Percentiles rank a stretch among this genome's conserved stretches.
These are phyloP conservation scores for Trypanosoma boissoni DNA, from an alignment of 208 protist species.

Conservation along the genomic window DNA sequence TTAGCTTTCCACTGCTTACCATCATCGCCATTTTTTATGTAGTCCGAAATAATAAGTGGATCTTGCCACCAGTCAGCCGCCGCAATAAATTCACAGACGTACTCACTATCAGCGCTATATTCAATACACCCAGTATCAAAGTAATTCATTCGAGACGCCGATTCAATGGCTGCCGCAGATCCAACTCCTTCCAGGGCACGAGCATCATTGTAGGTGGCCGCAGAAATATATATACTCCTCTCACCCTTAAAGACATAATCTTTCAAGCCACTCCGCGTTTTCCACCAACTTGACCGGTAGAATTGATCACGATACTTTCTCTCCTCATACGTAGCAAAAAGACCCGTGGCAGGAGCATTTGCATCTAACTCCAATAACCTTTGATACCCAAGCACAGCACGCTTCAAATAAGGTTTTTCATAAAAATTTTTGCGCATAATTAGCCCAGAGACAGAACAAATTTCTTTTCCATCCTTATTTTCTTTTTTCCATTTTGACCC, in stretches of 20 bases:
- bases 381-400: conserved; percentile 16
- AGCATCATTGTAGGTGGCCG: conserved; percentile 17
- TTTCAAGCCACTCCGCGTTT: conserved; percentile 3
- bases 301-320: conserved; percentile 13
- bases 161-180: conserved; percentile 12
- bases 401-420: conserved; percentile 2
- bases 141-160: conserved; percentile 16
- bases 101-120: conserved; percentile 23
- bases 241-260: conserved; percentile 22
- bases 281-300: conserved; percentile 23
- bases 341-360: conserved; percentile 6
- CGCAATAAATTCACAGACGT: conserved; percentile 12
- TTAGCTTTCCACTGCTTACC: conserved; percentile 22
- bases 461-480: conserved; percentile 9
- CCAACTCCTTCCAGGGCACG: conserved; percentile 9
- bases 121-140: conserved; percentile 24
- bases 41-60: conserved; percentile 26
- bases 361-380: conserved; percentile 25
- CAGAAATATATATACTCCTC: conserved; percentile 15
- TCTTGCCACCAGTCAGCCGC: conserved; percentile 27
- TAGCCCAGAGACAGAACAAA: conserved; percentile 8
- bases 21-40: conserved; percentile 18
- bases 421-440: conserved; percentile 18
- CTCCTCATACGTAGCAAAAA: conserved; percentile 14
- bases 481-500: conserved; percentile 13